A percentile compares a stretch with the other conserved stretches of the same genome.
Conservation (phyloP, 768 basidiomycete species). For the Pleurotus eryngii region DNA sequence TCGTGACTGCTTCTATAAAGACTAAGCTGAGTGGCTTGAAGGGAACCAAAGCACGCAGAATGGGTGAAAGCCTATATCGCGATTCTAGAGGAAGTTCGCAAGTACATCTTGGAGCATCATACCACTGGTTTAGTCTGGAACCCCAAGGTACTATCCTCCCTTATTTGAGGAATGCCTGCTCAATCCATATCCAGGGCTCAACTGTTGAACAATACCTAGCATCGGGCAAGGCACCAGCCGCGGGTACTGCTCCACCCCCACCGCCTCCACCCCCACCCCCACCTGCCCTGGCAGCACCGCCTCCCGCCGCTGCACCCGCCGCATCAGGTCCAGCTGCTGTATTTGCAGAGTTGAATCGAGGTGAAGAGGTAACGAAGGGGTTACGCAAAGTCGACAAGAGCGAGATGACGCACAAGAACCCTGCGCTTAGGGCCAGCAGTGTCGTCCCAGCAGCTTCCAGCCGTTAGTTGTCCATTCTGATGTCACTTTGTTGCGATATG, state of each 20-base stretch:
- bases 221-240: slow-evolving; percentile 25
- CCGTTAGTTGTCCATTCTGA: neutral
- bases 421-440: slow-evolving; percentile 70
- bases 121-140: slow-evolving; percentile 91
- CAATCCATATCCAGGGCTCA: slow-evolving; percentile 42
- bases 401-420: slow-evolving; percentile 99
- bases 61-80: slow-evolving; percentile 78
- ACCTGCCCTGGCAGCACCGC: slow-evolving; percentile 38
- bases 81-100: slow-evolving; percentile 73
- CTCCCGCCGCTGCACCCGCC: slow-evolving; percentile 31
- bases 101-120: slow-evolving; percentile 83
- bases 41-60: slow-evolving; percentile 82
- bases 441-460: slow-evolving; percentile 35
- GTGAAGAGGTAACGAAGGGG: slow-evolving; percentile 85
- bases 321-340: slow-evolving; percentile 70
- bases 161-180: slow-evolving; percentile 1
- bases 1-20: neutral
- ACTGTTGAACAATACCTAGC: slow-evolving; percentile 52
- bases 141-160: slow-evolving; percentile 48
- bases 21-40: slow-evolving; percentile 26
- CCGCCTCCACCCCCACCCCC: slow-evolving; percentile 58
- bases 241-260: slow-evolving; percentile 43
- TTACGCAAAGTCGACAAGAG: slow-evolving; percentile 93
- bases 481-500: too few relatives aligned
- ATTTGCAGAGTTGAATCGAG: slow-evolving; percentile 88